A percentile compares a stretch with the other conserved stretches of the same genome.
Conservation (phyloP, 2,329 filamentous ascomycete species). For the Hansfordia pulvinata region DNA sequence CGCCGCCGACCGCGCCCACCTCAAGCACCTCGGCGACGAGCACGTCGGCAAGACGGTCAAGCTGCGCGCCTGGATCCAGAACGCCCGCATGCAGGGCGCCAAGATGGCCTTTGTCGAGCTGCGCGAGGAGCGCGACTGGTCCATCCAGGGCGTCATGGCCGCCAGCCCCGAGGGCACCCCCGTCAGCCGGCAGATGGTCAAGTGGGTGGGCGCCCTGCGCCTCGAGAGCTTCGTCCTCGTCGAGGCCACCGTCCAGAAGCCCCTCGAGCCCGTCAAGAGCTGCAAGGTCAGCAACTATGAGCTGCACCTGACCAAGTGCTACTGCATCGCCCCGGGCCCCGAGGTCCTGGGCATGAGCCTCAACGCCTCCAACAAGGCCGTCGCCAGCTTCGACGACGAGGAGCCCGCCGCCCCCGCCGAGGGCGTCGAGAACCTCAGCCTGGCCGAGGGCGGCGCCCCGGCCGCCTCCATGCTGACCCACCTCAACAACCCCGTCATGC, state of each 20-base stretch:
- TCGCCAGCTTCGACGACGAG: constrained; percentile 47
- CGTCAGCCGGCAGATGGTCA: constrained; percentile 82
- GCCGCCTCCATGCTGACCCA: constrained; percentile 70
- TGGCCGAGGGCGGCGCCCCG: constrained; percentile 18
- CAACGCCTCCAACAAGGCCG: constrained; percentile 36
- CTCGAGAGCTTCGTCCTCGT: constrained; percentile 74
- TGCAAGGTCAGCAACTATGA: constrained; percentile 69
- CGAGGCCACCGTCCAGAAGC: constrained; percentile 68
- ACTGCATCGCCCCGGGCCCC: constrained; percentile 54
- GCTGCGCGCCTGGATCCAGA: constrained; percentile 73
- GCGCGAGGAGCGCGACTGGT: constrained; percentile 59
- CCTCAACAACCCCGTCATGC: constrained; percentile 83
- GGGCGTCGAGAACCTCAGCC: constrained; percentile 24
- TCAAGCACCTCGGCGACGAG: constrained; percentile 50
- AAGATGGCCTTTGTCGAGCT: constrained; percentile 89
- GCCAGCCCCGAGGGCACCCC: constrained; percentile 48
- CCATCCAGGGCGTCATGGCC: constrained; percentile 68
- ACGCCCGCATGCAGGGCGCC: constrained; percentile 74
- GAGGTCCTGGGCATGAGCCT: constrained; percentile 44
- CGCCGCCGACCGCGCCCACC: constrained; percentile 41
- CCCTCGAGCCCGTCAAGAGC: constrained; percentile 78
- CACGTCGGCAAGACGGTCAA: constrained; percentile 59
- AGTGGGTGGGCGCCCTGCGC: constrained; percentile 65
- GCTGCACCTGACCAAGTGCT: constrained; percentile 79
- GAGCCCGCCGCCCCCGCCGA: constrained; percentile 21